Conservation (phyloP, 2,329 filamentous ascomycete species). For the Colletotrichum euphorbiae region DNA sequence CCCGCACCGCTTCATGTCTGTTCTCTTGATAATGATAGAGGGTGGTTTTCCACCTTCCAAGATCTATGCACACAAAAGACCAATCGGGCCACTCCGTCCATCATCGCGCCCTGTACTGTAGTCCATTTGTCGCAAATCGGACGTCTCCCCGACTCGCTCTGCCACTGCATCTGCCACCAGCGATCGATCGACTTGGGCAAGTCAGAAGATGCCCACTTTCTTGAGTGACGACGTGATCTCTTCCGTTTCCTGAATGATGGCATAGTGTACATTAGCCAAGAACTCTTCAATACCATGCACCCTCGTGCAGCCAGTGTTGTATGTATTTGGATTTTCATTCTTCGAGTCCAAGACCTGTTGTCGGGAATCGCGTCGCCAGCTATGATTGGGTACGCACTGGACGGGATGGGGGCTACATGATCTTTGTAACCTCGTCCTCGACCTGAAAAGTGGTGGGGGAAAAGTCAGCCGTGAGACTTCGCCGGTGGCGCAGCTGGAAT, state of each 20-base stretch:
- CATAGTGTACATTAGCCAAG: slow-evolving; percentile 44
- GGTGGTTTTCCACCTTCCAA: slow-evolving; percentile 59
- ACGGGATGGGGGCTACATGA: slow-evolving; percentile 72
- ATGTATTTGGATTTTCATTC: slow-evolving; percentile 18
- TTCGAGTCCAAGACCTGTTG: slow-evolving; percentile 14
- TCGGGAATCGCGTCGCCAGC: slow-evolving; percentile 31
- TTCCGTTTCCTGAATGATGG: slow-evolving; percentile 48
- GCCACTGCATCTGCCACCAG: slow-evolving; percentile 4
- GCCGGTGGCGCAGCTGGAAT: slow-evolving; percentile 33
- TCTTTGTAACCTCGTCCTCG: slow-evolving; percentile 90
- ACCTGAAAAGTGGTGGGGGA: slow-evolving; percentile 68
- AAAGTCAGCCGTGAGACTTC: slow-evolving; percentile 58
- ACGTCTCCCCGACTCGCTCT: slow-evolving; percentile 10
- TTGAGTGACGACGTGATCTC: slow-evolving; percentile 53
- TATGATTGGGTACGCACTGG: slow-evolving; percentile 31
- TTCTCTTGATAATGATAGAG: slow-evolving; percentile 56
- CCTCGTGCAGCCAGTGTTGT: slow-evolving; percentile 11
- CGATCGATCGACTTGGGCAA: slow-evolving; percentile 21
- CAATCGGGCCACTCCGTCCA: slow-evolving; percentile 34
- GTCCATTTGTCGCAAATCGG: slow-evolving; percentile 20
- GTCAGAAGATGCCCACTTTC: slow-evolving; percentile 55
- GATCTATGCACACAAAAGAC: slow-evolving; percentile 55
- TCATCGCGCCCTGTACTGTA: slow-evolving; percentile 9
- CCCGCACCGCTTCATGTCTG: slow-evolving; percentile 30
- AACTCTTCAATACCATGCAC: slow-evolving; percentile 30